Conservation (phyloP, 2,329 filamentous ascomycete genomes). For the Aureobasidium sp. region DNA sequence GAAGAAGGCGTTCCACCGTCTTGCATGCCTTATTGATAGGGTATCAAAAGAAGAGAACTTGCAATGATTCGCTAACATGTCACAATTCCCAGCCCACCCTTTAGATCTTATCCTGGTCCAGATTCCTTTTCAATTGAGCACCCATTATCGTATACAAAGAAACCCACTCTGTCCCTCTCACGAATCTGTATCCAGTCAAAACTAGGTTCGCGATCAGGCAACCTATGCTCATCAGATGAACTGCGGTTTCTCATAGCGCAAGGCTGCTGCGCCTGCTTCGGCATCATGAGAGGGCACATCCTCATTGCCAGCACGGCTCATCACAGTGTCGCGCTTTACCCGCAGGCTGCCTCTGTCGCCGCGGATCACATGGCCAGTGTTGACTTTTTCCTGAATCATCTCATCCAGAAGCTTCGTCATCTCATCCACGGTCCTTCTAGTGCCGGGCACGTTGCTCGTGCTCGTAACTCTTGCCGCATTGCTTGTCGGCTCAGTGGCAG, state of each 20-base stretch:
- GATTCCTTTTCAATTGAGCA: not conserved
- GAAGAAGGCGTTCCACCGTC: not conserved
- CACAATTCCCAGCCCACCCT: not conserved
- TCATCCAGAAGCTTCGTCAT: conserved; percentile 91
- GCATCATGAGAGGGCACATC: not conserved
- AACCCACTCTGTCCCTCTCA: no score
- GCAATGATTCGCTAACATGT: not conserved
- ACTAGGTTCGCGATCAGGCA: not conserved
- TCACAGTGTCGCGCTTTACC: conserved; percentile 26
- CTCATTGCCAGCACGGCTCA: conserved; percentile 17
- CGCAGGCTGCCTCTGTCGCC: conserved; percentile 58
- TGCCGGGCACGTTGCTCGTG: not conserved
- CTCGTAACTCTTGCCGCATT: not conserved
- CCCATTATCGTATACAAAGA: no score
- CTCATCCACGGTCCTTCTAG: conserved; percentile 67
- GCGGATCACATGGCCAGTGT: conserved; percentile 63
- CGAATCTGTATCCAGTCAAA: not conserved
- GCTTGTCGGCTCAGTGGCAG: conserved; percentile 24
- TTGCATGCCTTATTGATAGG: not conserved
- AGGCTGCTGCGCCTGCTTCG: not conserved
- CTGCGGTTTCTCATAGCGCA: not conserved
- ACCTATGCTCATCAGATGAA: not conserved
- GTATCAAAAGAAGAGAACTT: conserved; percentile 9
- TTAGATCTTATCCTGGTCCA: not conserved
- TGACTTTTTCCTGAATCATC: conserved; percentile 87